Evolutionary conservation across 768 basidiomycete species (phyloP).

Genomic region (Pulveroboletus sp.): DNA sequence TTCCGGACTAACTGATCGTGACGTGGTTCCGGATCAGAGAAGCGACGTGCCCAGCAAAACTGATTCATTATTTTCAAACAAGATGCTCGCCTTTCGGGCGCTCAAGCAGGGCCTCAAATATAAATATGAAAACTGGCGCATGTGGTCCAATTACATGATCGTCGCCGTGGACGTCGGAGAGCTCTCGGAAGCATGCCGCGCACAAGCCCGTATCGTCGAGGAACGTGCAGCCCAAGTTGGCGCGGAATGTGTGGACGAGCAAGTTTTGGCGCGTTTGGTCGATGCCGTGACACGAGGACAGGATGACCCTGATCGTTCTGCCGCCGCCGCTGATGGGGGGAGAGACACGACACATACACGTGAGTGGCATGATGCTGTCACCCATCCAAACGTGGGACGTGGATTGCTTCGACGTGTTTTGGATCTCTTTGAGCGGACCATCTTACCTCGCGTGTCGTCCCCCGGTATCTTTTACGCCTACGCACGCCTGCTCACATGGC

Average conservation of each 20-base stretch:
- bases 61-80: slow-evolving; percentile 60
- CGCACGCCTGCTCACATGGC: slow-evolving; percentile 73
- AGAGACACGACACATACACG: slow-evolving; percentile 8
- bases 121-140: slow-evolving; percentile 89
- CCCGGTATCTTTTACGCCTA: slow-evolving; percentile 79
- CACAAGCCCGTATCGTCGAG: slow-evolving; percentile 77
- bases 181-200: slow-evolving; percentile 80
- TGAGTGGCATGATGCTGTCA: slow-evolving; percentile 17
- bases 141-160: slow-evolving; percentile 98
- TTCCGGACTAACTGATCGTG: slow-evolving; percentile 8
- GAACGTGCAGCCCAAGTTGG: slow-evolving; percentile 37
- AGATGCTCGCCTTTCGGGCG: slow-evolving; percentile 86
- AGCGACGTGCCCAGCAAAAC: slow-evolving; percentile 21
- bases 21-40: slow-evolving; percentile 21
- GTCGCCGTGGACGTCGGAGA: slow-evolving; percentile 92
- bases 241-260: slow-evolving; percentile 68
- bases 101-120: slow-evolving; percentile 84
- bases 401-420: slow-evolving; percentile 64
- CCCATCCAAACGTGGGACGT: slow-evolving; percentile 58
- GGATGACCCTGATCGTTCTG: slow-evolving; percentile 29
- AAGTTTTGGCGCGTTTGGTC: slow-evolving; percentile 86
- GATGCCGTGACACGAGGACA: slow-evolving; percentile 70
- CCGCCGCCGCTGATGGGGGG: slow-evolving; percentile 10
- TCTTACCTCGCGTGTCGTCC: slow-evolving; percentile 79
- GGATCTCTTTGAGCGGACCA: slow-evolving; percentile 67